Evolutionary conservation across 176 grass and related monocot genomes (phyloP).

Genomic region (Phoenix roebelenii): DNA sequence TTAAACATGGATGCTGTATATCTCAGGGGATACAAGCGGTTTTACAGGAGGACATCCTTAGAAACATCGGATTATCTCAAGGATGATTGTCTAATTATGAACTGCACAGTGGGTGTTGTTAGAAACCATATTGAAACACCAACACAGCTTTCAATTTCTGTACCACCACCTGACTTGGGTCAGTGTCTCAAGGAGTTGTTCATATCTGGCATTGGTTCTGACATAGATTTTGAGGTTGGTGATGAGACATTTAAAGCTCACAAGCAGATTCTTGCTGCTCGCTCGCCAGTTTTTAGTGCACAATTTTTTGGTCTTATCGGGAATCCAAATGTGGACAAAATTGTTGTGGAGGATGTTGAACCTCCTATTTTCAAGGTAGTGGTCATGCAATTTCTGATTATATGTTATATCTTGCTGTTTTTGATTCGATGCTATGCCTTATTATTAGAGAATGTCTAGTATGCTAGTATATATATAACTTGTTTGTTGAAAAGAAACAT

Average conservation of each 20-base stretch:
- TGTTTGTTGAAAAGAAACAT: too few relatives aligned
- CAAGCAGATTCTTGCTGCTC: conserved; percentile 4
- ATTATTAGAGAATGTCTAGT: too few relatives aligned
- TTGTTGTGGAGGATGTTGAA: conserved; percentile 21
- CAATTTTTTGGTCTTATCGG: conserved; percentile 22
- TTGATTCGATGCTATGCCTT: too few relatives aligned
- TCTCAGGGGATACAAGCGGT: too few relatives aligned
- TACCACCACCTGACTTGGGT: background rate
- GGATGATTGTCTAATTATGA: conserved; percentile 12
- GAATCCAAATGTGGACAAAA: background rate
- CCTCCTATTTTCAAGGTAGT: conserved; percentile 5
- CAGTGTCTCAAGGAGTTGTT: background rate
- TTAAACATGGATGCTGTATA: too few relatives aligned
- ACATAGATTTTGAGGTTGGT: conserved; percentile 11
- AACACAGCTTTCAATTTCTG: background rate
- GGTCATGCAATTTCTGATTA: too few relatives aligned
- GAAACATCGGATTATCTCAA: conserved; percentile 11
- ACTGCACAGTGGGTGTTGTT: conserved; percentile 13
- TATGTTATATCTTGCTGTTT: too few relatives aligned
- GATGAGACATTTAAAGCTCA: conserved; percentile 5
- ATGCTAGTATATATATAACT: too few relatives aligned
- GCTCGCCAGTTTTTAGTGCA: conserved; percentile 11
- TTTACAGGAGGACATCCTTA: background rate
- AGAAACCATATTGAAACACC: background rate
- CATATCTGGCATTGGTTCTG: background rate